These are phyloP conservation scores for Leptoxyphium fumago DNA, from an alignment of 2,329 filamentous ascomycete species.

Conservation along the genomic window DNA sequence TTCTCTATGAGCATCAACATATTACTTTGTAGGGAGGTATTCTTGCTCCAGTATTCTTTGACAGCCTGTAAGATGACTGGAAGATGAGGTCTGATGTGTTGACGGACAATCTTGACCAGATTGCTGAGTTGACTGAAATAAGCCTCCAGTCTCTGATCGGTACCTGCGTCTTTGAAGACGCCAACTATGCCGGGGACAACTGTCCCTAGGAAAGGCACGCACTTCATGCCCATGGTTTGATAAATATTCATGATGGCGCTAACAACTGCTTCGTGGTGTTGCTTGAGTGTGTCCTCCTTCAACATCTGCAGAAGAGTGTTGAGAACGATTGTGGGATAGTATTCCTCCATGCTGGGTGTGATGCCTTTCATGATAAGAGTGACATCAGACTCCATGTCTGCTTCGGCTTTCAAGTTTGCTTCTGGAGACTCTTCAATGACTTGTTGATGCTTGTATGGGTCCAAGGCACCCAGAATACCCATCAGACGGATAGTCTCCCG, in stretches of 20 bases:
- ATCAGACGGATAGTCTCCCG: conserved; percentile 94
- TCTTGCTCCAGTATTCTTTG: conserved; percentile 78
- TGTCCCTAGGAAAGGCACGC: conserved; percentile 82
- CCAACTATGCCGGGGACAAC: conserved; percentile 88
- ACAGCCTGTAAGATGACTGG: conserved; percentile 75
- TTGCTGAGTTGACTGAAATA: conserved; percentile 96
- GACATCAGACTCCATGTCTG: conserved; percentile 71
- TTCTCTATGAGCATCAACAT: conserved; percentile 87
- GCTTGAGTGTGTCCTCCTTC: conserved; percentile 74
- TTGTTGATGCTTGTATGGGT: conserved; percentile 93
- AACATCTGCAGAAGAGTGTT: conserved; percentile 86
- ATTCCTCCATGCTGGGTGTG: conserved; percentile 93
- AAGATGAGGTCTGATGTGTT: conserved; percentile 87
- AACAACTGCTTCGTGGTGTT: conserved; percentile 86
- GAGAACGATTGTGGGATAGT: conserved; percentile 95
- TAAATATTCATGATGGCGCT: conserved; percentile 99
- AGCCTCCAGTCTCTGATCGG: conserved; percentile 56
- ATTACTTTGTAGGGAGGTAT: conserved; percentile 69
- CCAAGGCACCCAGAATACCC: conserved; percentile 84
- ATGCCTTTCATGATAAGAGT: conserved; percentile 95
- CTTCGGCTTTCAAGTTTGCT: conserved; percentile 53
- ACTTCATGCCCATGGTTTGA: conserved; percentile 87
- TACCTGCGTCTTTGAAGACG: conserved; percentile 73
- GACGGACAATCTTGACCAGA: conserved; percentile 84
- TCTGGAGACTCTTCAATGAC: conserved; percentile 82